Evolutionary conservation across 192 early-diverging fungal species (phyloP), one percentile per base, ranked within the genome.

Genomic region (Pilaira anomala): DNA sequence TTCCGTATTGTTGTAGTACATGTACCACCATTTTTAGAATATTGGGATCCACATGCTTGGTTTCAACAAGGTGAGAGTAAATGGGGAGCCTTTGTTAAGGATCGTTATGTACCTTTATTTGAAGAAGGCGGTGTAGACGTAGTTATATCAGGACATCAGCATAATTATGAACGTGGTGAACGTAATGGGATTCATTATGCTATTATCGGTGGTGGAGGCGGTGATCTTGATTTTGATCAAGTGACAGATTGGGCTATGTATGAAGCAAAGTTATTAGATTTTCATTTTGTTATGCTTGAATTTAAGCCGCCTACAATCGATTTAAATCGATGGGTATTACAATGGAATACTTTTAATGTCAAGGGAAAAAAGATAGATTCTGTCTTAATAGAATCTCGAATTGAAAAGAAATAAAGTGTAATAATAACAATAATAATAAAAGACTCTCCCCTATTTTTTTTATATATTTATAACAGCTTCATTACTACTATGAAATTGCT

Each of bases 71-170:
- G 80, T 33, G 82, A 91, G 53, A 82, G 80, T 55, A 75, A 87
- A 55, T 91, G 89, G 89, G 86, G 86, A 9, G 76, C 81, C 25
- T 87, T 89, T 69, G 71, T 91, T 0, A 73, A 84, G 25, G 63
- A 82, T 2, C 80, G 86, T 19, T 91, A 82, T 60, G 87, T 87
- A 9, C 76, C 80, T 8, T 54, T 89, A 39, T 91, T 91, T 67
- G 80, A 85, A 46, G 55, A 79, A 26, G 59, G 85, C 54, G 69
- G 74, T n/a, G 87, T 91, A 2, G 89, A 91, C 62, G 60, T 91
- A 33, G 86, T 91, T 6, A 83, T 91, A 18, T 89, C 87, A 4
- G 89, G 89, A 3, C 89, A 91, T 58, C 89, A 91, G 61, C 89
- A 91, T 65, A 91, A 91, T 61, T 91, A 91, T 61, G 82, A 87